These are phyloP conservation scores for Penicillium robsamsonii DNA, from an alignment of 495 filamentous ascomycete genomes.

Conservation along the genomic window DNA sequence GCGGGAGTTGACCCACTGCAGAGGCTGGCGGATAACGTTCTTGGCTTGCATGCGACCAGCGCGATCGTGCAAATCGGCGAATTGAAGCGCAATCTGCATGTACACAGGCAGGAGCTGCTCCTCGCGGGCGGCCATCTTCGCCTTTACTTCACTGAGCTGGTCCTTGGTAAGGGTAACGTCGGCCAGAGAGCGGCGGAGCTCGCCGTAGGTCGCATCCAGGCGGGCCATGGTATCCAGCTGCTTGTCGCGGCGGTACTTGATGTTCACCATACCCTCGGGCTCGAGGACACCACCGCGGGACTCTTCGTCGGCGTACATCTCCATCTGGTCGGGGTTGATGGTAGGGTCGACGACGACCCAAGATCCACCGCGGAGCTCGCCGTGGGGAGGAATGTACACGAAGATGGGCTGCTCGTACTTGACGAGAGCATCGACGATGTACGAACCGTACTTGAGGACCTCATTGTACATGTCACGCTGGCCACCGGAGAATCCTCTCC, in stretches of 20 bases:
- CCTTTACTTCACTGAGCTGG: conserved; percentile 73
- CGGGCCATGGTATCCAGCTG: conserved; percentile 98
- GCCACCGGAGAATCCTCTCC: conserved; percentile 98
- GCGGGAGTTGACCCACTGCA: conserved; percentile 85
- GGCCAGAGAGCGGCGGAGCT: conserved; percentile 72
- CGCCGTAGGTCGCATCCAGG: conserved; percentile 77
- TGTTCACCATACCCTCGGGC: conserved; percentile 95
- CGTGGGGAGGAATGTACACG: conserved; percentile 95
- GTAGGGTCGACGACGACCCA: conserved; percentile 99
- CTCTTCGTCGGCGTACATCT: conserved; percentile 99
- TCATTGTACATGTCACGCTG: conserved; percentile 99
- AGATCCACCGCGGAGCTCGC: conserved; percentile 96
- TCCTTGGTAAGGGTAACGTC: conserved; percentile 69
- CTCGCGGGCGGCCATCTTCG: conserved; percentile 83
- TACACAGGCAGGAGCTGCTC: conserved; percentile 88
- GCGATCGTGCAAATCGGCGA: conserved; percentile 95
- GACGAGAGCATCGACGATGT: conserved; percentile 97
- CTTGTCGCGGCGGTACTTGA: conserved; percentile 97
- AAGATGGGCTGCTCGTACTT: conserved; percentile 98
- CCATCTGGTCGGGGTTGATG: conserved; percentile 94
- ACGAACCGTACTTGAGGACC: conserved; percentile 97
- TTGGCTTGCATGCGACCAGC: conserved; percentile 98
- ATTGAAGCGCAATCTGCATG: conserved; percentile 87
- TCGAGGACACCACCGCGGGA: conserved; percentile 95
- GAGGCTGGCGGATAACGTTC: conserved; percentile 78